phyloP scores from a whole-genome alignment of 345 rosid species.

The Pseudoturritis turrita region DNA sequence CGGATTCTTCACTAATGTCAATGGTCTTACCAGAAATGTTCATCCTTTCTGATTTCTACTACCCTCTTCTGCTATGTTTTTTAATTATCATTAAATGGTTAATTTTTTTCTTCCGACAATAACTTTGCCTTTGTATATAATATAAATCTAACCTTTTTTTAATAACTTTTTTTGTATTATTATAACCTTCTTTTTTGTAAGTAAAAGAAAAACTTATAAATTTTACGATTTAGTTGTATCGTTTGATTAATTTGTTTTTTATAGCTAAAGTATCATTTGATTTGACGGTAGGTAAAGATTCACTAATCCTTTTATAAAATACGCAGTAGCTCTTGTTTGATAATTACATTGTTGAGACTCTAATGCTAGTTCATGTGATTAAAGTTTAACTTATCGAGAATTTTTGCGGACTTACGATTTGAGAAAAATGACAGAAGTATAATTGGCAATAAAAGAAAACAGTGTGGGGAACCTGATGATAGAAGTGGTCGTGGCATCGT shows the following conservation, averaged over 20 bases:
- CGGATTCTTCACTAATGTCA: conserved; percentile 46
- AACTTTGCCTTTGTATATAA: not conserved
- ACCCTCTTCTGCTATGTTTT: not conserved
- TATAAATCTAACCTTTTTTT: not conserved
- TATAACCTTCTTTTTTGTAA: not conserved
- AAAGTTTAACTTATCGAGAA: no score
- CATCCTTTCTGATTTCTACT: conserved; percentile 47
- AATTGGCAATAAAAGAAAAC: no score
- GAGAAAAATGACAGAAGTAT: no score
- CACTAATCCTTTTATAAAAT: no score
- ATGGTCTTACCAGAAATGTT: conserved; percentile 49
- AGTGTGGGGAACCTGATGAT: no score
- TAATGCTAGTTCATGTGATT: no score
- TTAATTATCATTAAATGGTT: not conserved
- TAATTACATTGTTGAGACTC: no score
- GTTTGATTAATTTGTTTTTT: not conserved
- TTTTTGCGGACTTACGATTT: no score
- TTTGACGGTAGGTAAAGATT: no score
- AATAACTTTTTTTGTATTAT: not conserved
- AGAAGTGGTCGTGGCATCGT: no score
- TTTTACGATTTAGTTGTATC: not conserved
- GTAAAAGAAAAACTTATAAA: not conserved
- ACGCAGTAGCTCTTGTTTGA: no score
- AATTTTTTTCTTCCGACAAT: conserved; percentile 4
- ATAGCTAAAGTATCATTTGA: not conserved